phyloP scores from a whole-genome alignment of 2,329 filamentous ascomycete genomes.

The Geoglossum cookeanum region DNA sequence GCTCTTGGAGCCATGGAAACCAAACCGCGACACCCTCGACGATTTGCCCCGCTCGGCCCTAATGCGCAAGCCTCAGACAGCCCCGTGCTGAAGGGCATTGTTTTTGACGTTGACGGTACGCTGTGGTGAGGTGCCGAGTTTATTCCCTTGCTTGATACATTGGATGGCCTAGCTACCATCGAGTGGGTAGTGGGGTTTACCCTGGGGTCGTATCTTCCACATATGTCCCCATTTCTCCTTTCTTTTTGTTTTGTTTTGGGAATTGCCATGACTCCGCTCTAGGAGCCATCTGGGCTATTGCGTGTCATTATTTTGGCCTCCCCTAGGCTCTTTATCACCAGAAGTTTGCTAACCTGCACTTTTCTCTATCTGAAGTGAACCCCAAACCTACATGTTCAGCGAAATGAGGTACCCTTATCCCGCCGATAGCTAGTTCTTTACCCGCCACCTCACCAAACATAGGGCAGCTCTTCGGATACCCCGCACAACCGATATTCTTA shows the following conservation, averaged over 20 bases:
- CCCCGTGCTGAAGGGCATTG: slow-evolving; percentile 34
- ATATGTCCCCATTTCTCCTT: neutral
- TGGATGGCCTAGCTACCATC: too few species aligned
- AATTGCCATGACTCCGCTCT: too few species aligned
- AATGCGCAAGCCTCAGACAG: slow-evolving; percentile 15
- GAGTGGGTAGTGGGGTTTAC: too few species aligned
- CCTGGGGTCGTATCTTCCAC: too few species aligned
- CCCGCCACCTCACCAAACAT: neutral
- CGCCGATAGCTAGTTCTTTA: neutral
- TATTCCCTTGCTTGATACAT: too few species aligned
- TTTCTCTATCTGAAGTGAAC: slow-evolving; percentile 36
- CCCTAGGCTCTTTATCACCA: neutral
- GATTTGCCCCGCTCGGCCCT: slow-evolving; percentile 31
- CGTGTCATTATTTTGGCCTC: neutral
- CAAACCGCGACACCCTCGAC: slow-evolving; percentile 13
- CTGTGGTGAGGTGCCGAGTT: slow-evolving; percentile 44
- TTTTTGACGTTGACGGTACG: slow-evolving; percentile 94
- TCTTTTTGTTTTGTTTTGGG: neutral
- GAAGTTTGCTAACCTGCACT: neutral
- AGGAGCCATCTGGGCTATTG: neutral
- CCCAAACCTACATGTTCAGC: slow-evolving; percentile 88
- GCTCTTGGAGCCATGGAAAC: neutral
- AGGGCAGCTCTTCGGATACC: slow-evolving; percentile 49
- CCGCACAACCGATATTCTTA: slow-evolving; percentile 63
- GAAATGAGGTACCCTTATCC: slow-evolving; percentile 49